Base-by-base conservation (phyloP, 371 early-diverging fungal species). In the Dichotomocladium elegans region DNA sequence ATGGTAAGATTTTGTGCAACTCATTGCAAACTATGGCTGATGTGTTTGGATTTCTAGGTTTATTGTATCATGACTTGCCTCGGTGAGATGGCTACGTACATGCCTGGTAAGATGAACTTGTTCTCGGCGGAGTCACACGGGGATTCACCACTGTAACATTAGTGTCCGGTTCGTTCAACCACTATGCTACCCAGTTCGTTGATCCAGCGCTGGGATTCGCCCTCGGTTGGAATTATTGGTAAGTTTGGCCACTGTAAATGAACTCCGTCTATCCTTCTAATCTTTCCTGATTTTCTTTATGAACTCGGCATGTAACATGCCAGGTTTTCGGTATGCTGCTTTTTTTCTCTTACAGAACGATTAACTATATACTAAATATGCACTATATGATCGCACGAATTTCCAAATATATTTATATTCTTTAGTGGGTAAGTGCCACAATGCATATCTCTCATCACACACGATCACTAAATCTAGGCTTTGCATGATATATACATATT, bases 151-250 rank as follows among this genome's bases (percentile, higher is more conserved):
- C 35, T 41, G 21, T 17, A 26, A 2, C 19, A 9, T 25, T 43
- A 58, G 84, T 91, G 3, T 78, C 91, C 15, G 95, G 92, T 28
- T 85, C 90, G 1, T 92, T 94, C 76, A 89, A 88, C 53, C 83
- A 85, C 26, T 90, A 88, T 68, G 92, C 89, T n/a, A 75, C 83
- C 2, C 79, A 90, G 12, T 94, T 92, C 52, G 77, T 92, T 33
- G 93, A 92, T 57, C 89, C 88, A 7, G 81, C 91, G 4, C 70
- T 90, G 22, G 90, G 87, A 0, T 91, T 91, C 67, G 86, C 90
- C 27, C 72, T 92, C 26, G 93, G 91, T 41, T 92, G 88, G 91
- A 87, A 84, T 57, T 88, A 93, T 68, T 91, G 91, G 90, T 68
- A 70, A 37, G 41, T 24, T 45, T 14, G 30, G 26, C 28, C 15